These are phyloP conservation scores for Massarina eburnea DNA, from an alignment of 2,329 filamentous ascomycete species.

Conservation along the genomic window DNA sequence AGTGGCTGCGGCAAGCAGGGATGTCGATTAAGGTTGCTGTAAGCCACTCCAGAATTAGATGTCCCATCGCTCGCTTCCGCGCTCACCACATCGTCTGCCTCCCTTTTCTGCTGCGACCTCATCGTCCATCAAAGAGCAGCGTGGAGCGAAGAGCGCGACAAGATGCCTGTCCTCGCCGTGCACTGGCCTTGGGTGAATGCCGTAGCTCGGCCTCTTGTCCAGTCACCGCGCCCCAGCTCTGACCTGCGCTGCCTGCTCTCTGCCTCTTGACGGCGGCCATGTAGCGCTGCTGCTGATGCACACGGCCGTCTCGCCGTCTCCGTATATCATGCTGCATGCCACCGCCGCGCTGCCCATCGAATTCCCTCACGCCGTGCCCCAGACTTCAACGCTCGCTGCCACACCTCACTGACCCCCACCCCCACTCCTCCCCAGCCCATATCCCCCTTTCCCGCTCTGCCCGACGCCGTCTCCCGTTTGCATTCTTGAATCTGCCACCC, in stretches of 20 bases:
- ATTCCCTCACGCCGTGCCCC: neutral
- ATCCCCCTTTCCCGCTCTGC: conserved; percentile 7
- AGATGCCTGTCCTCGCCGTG: conserved; percentile 15
- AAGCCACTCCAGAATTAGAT: conserved; percentile 45
- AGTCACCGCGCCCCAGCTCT: conserved; percentile 21
- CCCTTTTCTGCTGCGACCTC: conserved; percentile 13
- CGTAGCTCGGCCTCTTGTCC: conserved; percentile 23
- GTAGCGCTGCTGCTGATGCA: conserved; percentile 30
- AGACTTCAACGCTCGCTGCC: conserved; percentile 6
- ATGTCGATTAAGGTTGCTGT: conserved; percentile 38
- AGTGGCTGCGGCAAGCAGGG: conserved; percentile 36
- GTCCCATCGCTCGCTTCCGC: conserved; percentile 29
- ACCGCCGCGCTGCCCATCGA: conserved; percentile 27
- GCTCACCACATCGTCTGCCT: conserved; percentile 34
- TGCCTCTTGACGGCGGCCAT: conserved; percentile 17
- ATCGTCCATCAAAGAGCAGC: conserved; percentile 14
- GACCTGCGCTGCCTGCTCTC: conserved; percentile 15
- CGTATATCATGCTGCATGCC: conserved; percentile 29
- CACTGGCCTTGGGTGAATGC: conserved; percentile 28
- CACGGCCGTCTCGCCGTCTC: conserved; percentile 15
- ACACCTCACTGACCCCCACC: conserved; percentile 5
- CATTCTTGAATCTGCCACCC: conserved; percentile 20
- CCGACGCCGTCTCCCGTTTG: conserved; percentile 23
- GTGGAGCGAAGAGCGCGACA: neutral
- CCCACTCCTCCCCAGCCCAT: neutral